Conservation (phyloP, 2,329 filamentous ascomycete genomes). For the Orbilia blumenaviensis region DNA sequence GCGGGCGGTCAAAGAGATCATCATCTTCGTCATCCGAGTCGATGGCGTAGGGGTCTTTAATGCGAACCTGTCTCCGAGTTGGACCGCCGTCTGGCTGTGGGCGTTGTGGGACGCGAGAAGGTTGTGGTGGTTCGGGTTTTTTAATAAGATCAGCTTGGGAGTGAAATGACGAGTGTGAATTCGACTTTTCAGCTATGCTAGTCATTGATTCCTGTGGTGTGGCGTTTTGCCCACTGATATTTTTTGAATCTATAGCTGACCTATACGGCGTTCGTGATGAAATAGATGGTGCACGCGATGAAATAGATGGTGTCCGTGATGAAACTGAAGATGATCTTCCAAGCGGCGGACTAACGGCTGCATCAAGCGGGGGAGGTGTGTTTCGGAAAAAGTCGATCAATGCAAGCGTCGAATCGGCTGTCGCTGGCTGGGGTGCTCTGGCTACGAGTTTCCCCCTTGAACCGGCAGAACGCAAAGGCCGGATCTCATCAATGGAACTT, state of each 20-base stretch:
- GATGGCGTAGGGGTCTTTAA: slow-evolving; percentile 92
- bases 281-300: slow-evolving; percentile 61
- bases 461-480: slow-evolving; percentile 18
- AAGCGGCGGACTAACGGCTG: slow-evolving; percentile 72
- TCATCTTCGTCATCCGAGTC: slow-evolving; percentile 71
- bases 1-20: slow-evolving; percentile 41
- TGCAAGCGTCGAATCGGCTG: slow-evolving; percentile 77
- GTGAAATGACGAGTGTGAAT: slow-evolving; percentile 72
- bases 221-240: slow-evolving; percentile 43
- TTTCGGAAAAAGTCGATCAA: slow-evolving; percentile 92
- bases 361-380: slow-evolving; percentile 65
- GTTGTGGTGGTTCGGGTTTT: slow-evolving; percentile 58
- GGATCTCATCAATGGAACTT: slow-evolving; percentile 32
- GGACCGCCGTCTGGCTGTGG: slow-evolving; percentile 65
- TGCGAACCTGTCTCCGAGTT: slow-evolving; percentile 77
- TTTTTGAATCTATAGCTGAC: slow-evolving; percentile 54
- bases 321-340: slow-evolving; percentile 76
- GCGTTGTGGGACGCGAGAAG: slow-evolving; percentile 57
- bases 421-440: slow-evolving; percentile 75
- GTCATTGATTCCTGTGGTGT: slow-evolving; percentile 51
- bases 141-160: slow-evolving; percentile 76
- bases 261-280: slow-evolving; percentile 86
- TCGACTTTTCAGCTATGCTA: slow-evolving; percentile 46
- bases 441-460: slow-evolving; percentile 63
- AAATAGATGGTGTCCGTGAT: neutral